Percentiles rank a stretch among this genome's conserved stretches.
Evolutionary conservation across 257 asterid species (phyloP).

Genomic region (Sherardia arvensis): DNA sequence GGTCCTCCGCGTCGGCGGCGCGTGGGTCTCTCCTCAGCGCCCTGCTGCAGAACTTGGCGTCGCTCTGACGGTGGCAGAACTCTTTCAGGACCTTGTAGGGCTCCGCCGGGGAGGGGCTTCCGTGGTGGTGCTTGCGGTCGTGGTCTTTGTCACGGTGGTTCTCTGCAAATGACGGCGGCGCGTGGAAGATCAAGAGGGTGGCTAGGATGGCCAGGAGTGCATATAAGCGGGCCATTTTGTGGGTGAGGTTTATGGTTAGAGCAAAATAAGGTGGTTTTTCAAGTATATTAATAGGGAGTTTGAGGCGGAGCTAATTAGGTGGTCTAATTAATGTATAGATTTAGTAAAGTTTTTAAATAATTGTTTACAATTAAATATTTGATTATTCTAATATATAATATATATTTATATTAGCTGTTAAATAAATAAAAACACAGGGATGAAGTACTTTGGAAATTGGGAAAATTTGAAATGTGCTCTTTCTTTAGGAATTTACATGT

Average conservation of each 20-base stretch:
- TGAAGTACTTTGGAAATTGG: no score
- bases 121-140: neutral
- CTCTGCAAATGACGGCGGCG: neutral
- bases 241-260: neutral
- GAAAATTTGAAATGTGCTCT: no score
- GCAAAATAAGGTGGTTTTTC: neutral
- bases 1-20: neutral
- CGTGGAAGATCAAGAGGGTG: neutral
- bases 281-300: neutral
- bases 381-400: no score
- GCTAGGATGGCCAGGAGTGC: neutral
- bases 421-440: no score
- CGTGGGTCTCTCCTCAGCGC: constrained; percentile 8
- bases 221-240: neutral
- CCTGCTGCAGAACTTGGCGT: neutral
- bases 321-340: neutral
- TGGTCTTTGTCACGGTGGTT: no score
- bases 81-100: neutral
- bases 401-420: no score
- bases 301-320: neutral
- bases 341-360: neutral
- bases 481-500: no score
- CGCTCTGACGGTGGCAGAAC: constrained; percentile 7
- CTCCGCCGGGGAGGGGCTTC: neutral
- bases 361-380: no score